Evolutionary conservation across 116 monocot genomes (phyloP).

Genomic region (Iris pallida): DNA sequence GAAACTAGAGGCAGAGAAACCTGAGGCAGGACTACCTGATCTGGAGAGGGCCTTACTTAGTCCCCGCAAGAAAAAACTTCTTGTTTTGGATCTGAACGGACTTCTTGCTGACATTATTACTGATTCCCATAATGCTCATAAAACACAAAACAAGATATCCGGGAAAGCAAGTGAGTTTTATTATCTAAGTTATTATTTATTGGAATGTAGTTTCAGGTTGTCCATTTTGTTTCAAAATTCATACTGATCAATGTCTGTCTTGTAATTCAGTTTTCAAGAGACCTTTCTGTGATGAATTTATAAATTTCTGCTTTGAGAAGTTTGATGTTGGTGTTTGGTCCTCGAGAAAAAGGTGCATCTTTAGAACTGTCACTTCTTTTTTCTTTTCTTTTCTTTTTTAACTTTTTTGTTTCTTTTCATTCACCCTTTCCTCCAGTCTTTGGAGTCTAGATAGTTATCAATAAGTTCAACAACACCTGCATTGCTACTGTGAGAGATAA

Average conservation of each 20-base stretch:
- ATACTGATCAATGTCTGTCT: slow-evolving; percentile 6
- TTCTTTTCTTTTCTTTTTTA: neutral
- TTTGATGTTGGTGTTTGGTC: slow-evolving; percentile 92
- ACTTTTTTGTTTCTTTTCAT: slow-evolving; percentile 1
- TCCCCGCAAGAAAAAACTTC: slow-evolving; percentile 43
- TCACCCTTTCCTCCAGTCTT: too few species aligned
- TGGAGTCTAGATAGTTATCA: too few species aligned
- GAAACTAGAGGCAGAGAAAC: slow-evolving; percentile 2
- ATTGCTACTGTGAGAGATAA: neutral
- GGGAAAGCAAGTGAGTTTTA: slow-evolving; percentile 28
- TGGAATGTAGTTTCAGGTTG: neutral
- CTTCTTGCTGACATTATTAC: slow-evolving; percentile 71
- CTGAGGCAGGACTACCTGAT: neutral
- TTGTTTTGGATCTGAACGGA: slow-evolving; percentile 95
- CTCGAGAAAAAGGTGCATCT: slow-evolving; percentile 63
- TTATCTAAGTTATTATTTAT: neutral
- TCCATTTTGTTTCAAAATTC: neutral
- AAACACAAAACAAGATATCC: slow-evolving; percentile 25
- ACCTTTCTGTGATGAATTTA: slow-evolving; percentile 85
- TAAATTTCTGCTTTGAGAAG: slow-evolving; percentile 72
- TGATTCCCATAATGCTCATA: slow-evolving; percentile 21
- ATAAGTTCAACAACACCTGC: too few species aligned
- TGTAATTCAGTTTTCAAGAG: slow-evolving; percentile 71
- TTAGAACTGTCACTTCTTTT: neutral
- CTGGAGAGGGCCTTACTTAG: slow-evolving; percentile 13